phyloP scores from a whole-genome alignment of 129 eudicot genomes.

The Flaveria linearis region DNA sequence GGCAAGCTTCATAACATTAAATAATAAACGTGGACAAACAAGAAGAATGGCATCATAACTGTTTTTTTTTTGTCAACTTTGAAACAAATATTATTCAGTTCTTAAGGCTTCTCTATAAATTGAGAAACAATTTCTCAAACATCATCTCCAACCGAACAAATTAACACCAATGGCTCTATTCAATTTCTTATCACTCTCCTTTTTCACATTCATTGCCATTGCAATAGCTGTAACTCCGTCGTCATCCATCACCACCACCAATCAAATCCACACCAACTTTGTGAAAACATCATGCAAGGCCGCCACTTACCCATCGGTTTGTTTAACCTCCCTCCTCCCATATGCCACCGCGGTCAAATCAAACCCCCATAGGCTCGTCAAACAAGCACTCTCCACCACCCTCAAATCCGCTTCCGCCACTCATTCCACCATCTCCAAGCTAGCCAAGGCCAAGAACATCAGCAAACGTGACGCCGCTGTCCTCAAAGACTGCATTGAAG shows the following conservation, averaged over 20 bases:
- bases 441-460: slow-evolving; percentile 36
- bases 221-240: neutral
- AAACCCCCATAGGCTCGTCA: slow-evolving; percentile 38
- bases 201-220: slow-evolving; percentile 17
- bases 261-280: slow-evolving; percentile 34
- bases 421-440: slow-evolving; percentile 35
- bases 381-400: slow-evolving; percentile 54
- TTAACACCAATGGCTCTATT: slow-evolving; percentile 21
- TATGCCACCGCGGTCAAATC: slow-evolving; percentile 50
- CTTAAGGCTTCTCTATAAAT: neutral
- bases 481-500: slow-evolving; percentile 56
- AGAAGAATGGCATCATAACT: neutral
- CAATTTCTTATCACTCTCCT: slow-evolving; percentile 3
- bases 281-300: slow-evolving; percentile 51
- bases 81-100: neutral
- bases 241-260: slow-evolving; percentile 15
- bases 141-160: neutral
- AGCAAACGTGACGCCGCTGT: slow-evolving; percentile 37
- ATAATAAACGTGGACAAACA: neutral
- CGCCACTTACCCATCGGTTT: slow-evolving; percentile 56
- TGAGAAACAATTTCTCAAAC: slow-evolving; percentile 1
- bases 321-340: slow-evolving; percentile 52
- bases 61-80: neutral
- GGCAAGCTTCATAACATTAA: neutral
- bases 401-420: slow-evolving; percentile 42